Base-by-base conservation (phyloP, 169 alveolate genomes). In the Ophryocystis elektroscirrha region DNA sequence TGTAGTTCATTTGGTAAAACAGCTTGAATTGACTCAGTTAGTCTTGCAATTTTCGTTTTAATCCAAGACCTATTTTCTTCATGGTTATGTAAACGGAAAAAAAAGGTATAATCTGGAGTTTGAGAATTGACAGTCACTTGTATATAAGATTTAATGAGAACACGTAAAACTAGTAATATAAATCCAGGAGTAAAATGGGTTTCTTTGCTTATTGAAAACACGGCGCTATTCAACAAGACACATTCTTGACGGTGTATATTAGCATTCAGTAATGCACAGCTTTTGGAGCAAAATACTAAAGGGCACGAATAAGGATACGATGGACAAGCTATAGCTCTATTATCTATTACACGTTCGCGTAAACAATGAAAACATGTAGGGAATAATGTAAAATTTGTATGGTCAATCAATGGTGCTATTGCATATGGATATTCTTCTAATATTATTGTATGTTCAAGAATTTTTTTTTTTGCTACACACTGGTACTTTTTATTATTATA, bases 361-460 rank as follows among this genome's bases (percentile, higher is more conserved):
- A 80, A 63, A 35, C 90, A 80, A 55, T 80, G 89, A 51, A 78
- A 80, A 37, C 90, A 79, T 24, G 69, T 74, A 20, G 70, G 43
- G 52, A 46, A 60, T 9, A 60, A 26, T n/a, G 46, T 53, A 6
- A 18, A 22, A 22, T 48, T 53, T n/a, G 27, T 35, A 30, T 37
- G 58, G 23, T 48, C 42, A 38, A 46, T 22, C 38, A 56, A 15
- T 9, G 63, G 63, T 3, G 63, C 49, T 12, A 45, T n/a, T 16
- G 49, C 63, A 41, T 28, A 56, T 7, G 63, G 63, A 46, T 22
- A 25, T 39, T 56, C 46, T 30, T 26, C 25, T 30, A 32, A 46
- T 4, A 56, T 32, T 24, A 56, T n/a, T n/a, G n/a, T n/a, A n/a
- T n/a, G n/a, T n/a, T n/a, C n/a, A n/a, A n/a, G n/a, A n/a, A n/a